phyloP scores from a whole-genome alignment of 495 filamentous ascomycete species.

The Penicillium silybi region DNA sequence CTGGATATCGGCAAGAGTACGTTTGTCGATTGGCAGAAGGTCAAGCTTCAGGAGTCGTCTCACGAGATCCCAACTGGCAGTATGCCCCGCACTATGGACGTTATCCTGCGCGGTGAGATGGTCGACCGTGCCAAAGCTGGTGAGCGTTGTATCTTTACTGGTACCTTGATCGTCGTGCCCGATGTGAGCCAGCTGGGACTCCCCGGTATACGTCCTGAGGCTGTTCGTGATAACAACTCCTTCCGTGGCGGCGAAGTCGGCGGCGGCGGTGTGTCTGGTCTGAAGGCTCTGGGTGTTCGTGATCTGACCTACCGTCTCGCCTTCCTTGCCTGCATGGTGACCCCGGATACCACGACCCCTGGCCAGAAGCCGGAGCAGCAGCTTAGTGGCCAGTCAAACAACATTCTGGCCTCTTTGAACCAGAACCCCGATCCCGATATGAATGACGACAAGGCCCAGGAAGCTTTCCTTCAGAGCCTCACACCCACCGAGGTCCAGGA shows the following conservation, averaged over 20 bases:
- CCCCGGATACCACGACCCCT: slow-evolving; percentile 78
- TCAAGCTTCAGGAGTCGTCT: slow-evolving; percentile 94
- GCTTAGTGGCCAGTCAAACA: slow-evolving; percentile 65
- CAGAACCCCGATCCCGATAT: slow-evolving; percentile 64
- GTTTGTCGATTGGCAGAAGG: slow-evolving; percentile 99
- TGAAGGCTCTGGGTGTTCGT: slow-evolving; percentile 89
- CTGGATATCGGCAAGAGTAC: slow-evolving; percentile 95
- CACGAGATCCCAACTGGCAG: slow-evolving; percentile 97
- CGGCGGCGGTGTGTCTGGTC: slow-evolving; percentile 76
- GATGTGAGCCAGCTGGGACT: slow-evolving; percentile 94
- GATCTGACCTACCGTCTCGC: slow-evolving; percentile 97
- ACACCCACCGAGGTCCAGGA: slow-evolving; percentile 85
- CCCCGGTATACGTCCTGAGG: slow-evolving; percentile 78
- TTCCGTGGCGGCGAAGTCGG: slow-evolving; percentile 75
- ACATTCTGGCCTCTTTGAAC: slow-evolving; percentile 78
- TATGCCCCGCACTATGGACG: slow-evolving; percentile 97
- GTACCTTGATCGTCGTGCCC: slow-evolving; percentile 91
- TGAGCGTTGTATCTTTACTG: slow-evolving; percentile 97
- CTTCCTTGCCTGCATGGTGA: slow-evolving; percentile 96
- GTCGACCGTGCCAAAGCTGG: slow-evolving; percentile 96
- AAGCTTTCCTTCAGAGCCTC: slow-evolving; percentile 78
- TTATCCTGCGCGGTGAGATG: slow-evolving; percentile 96
- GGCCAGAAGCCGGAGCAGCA: slow-evolving; percentile 63
- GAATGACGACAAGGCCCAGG: slow-evolving; percentile 79
- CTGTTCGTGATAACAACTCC: slow-evolving; percentile 76